Percentiles rank a stretch among this genome's conserved stretches.
Evolutionary conservation across 129 eudicot genomes (phyloP).

Genomic region (Oenanthe sinensis): DNA sequence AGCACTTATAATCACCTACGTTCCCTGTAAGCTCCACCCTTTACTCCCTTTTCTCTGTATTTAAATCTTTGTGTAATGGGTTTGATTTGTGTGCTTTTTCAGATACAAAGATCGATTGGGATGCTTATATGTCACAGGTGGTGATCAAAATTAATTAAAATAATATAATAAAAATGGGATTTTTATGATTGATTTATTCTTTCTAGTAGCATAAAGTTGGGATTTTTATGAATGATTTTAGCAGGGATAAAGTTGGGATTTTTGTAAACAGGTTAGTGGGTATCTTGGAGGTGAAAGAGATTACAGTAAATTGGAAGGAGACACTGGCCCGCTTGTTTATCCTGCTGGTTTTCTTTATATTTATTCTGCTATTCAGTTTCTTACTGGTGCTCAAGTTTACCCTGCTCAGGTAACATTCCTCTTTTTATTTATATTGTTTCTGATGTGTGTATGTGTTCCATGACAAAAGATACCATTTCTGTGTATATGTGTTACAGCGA

Average conservation of each 20-base stretch:
- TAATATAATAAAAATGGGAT: not conserved
- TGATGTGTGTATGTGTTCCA: not conserved
- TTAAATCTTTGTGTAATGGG: not conserved
- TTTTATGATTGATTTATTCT: not conserved
- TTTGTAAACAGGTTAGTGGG: constrained; percentile 47
- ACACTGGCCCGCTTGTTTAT: constrained; percentile 92
- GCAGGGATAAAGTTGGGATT: not conserved
- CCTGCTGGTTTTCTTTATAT: constrained; percentile 93
- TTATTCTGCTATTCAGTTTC: constrained; percentile 62
- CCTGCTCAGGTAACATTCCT: constrained; percentile 62
- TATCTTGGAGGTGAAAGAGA: constrained; percentile 84
- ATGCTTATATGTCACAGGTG: constrained; percentile 95
- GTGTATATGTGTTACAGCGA: not conserved
- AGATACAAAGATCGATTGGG: constrained; percentile 97
- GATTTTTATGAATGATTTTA: constrained; percentile 1
- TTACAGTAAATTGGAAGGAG: constrained; percentile 78
- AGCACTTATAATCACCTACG: constrained; percentile 54
- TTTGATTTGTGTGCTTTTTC: not conserved
- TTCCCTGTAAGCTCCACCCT: constrained; percentile 54
- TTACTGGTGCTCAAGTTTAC: constrained; percentile 71
- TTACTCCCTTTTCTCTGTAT: not conserved
- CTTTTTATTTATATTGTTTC: not conserved
- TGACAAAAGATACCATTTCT: not conserved
- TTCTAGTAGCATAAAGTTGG: not conserved
- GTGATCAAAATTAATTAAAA: not conserved